These are phyloP conservation scores for Arabidopsis hybrid DNA, from an alignment of 441 rosid genomes.

Conservation along the genomic window DNA sequence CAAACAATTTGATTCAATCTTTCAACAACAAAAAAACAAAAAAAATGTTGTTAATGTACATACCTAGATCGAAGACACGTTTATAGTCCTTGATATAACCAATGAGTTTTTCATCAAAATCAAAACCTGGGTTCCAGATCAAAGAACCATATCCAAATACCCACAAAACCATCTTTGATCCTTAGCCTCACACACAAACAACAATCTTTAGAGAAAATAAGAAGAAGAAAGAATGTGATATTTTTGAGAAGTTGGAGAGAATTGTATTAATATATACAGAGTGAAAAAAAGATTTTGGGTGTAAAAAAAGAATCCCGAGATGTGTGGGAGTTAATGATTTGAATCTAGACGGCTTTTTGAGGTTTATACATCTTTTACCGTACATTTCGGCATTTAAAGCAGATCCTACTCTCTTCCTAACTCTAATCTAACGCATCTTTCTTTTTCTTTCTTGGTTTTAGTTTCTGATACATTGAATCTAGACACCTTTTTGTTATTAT, in stretches of 20 bases:
- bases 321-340: background rate
- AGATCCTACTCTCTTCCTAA: no score
- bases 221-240: conserved; percentile 9
- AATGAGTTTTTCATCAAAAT: conserved; percentile 73
- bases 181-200: background rate
- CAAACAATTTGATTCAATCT: background rate
- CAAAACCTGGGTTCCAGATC: conserved; percentile 97
- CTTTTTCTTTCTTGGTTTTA: no score
- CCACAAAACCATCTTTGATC: conserved; percentile 78
- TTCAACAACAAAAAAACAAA: background rate
- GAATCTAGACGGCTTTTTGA: background rate
- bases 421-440: no score
- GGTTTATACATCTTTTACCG: background rate
- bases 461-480: background rate
- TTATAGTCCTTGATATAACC: conserved; percentile 83
- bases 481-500: background rate
- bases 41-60: conserved; percentile 6
- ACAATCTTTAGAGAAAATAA: background rate
- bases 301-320: background rate
- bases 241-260: background rate
- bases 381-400: background rate
- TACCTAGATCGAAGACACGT: conserved; percentile 97
- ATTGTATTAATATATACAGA: background rate
- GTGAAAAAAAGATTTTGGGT: background rate
- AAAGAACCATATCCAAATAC: conserved; percentile 95